Evolutionary conservation across 1,284 basidiomycete genomes (phyloP), one percentile per base, ranked within the genome.

Genomic region (Chiua sp.): DNA sequence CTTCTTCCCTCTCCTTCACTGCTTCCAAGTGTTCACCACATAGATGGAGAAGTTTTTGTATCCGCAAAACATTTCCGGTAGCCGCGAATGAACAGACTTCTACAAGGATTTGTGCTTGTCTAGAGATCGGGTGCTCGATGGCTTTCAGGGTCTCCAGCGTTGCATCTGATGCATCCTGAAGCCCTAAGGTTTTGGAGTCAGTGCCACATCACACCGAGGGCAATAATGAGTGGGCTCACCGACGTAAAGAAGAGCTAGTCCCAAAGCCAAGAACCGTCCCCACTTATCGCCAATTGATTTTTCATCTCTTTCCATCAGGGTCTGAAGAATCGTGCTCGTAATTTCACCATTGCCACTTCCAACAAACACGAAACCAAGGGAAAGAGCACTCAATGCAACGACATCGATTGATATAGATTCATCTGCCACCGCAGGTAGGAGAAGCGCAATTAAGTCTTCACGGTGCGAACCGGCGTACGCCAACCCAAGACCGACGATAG

Each of bases 281-380:
- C 97, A 99, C 79, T 98, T 97, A 74, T 94, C 93, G 64, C 90
- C 88, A 12, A 98, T 79, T 20, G 87, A 85, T 62, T 85, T 85
- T 64, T 93, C 90, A 5, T 88, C 88, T 23, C 91, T 79, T 65
- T 95, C 93, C 94, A 98, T 97, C 72, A 99, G 78, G 8, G 93
- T 91, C 78, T 98, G 96, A 70, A 98, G 77, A 59, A 99, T 96
- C 0, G 91, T 89, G 59, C 89, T 89, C 3, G 94, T 91, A 28
- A 98, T 90, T 67, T 99, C 98, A 23, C 96, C 97, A 70, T 98
- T 93, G 56, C 92, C 94, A 68, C 94, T 96, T 28, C 97, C 98
- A 39, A 97, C 96, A 73, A 95, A 98, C 60, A 98, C 90, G 75
- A 98, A 97, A 3, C 97, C 97, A 22, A 98, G 84, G 0, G 96